Conservation (phyloP, 805 yeast genomes). For the Pichia ethanolica region DNA sequence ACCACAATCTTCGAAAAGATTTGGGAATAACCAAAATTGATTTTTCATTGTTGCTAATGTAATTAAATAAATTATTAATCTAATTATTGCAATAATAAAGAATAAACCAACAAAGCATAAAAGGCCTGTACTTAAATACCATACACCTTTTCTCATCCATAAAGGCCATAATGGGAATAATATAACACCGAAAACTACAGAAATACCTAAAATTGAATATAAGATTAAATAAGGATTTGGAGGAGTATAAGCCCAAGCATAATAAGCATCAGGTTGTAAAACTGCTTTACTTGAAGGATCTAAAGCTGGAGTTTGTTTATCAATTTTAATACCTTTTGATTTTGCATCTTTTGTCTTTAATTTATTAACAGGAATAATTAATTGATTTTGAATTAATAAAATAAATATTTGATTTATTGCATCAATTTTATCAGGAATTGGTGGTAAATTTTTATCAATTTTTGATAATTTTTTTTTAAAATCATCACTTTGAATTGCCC, state of each 20-base stretch:
- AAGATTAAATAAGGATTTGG: constrained; percentile 57
- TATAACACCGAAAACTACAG: constrained; percentile 54
- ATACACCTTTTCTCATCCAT: constrained; percentile 82
- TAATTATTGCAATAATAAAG: constrained; percentile 69
- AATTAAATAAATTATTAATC: constrained; percentile 61
- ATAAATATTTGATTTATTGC: constrained; percentile 60
- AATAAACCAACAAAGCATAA: constrained; percentile 69
- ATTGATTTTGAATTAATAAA: constrained; percentile 59
- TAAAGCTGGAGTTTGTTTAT: constrained; percentile 54
- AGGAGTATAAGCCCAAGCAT: constrained; percentile 74
- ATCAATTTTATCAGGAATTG: constrained; percentile 31
- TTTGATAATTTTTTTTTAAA: constrained; percentile 37
- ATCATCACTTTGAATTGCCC: constrained; percentile 71
- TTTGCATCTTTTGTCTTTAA: constrained; percentile 61
- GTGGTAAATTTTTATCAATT: constrained; percentile 33
- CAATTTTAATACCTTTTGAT: constrained; percentile 54
- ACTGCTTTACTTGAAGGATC: constrained; percentile 49
- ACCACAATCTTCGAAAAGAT: constrained; percentile 91
- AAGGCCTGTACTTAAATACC: constrained; percentile 76
- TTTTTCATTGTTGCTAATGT: constrained; percentile 51
- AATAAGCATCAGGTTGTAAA: constrained; percentile 61
- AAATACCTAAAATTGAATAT: constrained; percentile 59
- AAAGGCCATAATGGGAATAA: constrained; percentile 94
- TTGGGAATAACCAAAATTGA: constrained; percentile 96
- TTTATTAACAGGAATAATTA: constrained; percentile 71